Conservation (phyloP, 2,329 filamentous ascomycete genomes). For the Fusarium sp. region DNA sequence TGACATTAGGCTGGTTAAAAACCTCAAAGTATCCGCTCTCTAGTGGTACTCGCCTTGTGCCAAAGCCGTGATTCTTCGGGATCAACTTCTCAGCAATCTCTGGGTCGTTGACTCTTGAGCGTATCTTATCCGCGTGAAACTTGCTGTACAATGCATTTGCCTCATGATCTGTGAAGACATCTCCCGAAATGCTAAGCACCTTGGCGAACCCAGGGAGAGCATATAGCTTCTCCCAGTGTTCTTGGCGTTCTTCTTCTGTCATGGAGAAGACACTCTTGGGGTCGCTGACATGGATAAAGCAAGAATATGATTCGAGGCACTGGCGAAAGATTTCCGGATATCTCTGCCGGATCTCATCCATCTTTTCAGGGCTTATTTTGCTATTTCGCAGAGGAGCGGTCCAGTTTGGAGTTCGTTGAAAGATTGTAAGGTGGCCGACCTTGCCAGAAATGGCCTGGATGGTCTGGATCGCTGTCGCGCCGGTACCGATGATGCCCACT, state of each 20-base stretch:
- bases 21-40: constrained; percentile 41
- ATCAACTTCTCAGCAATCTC: constrained; percentile 28
- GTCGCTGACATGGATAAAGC: constrained; percentile 41
- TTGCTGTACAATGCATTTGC: constrained; percentile 37
- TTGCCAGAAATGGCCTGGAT: constrained; percentile 37
- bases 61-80: constrained; percentile 36
- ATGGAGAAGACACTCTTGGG: constrained; percentile 35
- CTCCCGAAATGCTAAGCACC: constrained; percentile 29
- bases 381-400: constrained; percentile 43
- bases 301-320: constrained; percentile 39
- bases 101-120: constrained; percentile 21
- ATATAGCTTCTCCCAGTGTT: constrained; percentile 33
- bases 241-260: constrained; percentile 26
- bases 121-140: constrained; percentile 39
- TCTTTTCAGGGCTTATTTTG: constrained; percentile 36
- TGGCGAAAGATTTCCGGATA: constrained; percentile 42
- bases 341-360: constrained; percentile 34
- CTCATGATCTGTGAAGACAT: constrained; percentile 25
- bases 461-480: constrained; percentile 35
- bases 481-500: constrained; percentile 35
- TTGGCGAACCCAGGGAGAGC: constrained; percentile 27
- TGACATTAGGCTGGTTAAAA: constrained; percentile 34
- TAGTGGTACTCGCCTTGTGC: constrained; percentile 25
- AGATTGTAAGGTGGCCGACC: constrained; percentile 31
- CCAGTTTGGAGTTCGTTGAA: constrained; percentile 41